phyloP scores from a whole-genome alignment of 768 basidiomycete species.

The Lactarius psammicola region DNA sequence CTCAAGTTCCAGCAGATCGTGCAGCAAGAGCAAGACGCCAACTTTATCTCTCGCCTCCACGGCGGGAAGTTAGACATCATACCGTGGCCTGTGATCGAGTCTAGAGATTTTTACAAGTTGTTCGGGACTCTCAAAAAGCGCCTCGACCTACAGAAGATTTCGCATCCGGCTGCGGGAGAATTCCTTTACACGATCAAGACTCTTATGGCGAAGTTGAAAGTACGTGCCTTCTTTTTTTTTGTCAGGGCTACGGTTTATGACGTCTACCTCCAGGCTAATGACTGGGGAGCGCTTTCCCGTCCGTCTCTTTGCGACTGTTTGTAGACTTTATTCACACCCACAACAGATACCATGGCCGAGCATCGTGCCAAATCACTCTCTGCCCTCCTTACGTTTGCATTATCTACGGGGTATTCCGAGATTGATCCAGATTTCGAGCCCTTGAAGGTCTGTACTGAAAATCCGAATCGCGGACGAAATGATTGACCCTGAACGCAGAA shows the following conservation, averaged over 20 bases:
- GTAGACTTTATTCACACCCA: not conserved
- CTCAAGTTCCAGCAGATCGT: slow-evolving; percentile 61
- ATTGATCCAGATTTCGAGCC: slow-evolving; percentile 46
- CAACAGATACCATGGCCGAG: slow-evolving; percentile 48
- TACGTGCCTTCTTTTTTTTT: slow-evolving; percentile 20
- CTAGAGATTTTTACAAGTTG: slow-evolving; percentile 54
- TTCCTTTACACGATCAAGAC: slow-evolving; percentile 60
- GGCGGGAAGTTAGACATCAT: slow-evolving; percentile 54
- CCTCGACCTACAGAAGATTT: slow-evolving; percentile 49
- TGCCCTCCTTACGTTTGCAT: slow-evolving; percentile 45
- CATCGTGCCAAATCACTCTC: slow-evolving; percentile 43
- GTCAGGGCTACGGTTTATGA: not conserved
- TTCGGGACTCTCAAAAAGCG: slow-evolving; percentile 48
- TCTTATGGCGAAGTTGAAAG: slow-evolving; percentile 67
- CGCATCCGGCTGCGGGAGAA: slow-evolving; percentile 50
- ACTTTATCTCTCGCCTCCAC: slow-evolving; percentile 62
- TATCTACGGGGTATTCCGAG: slow-evolving; percentile 49
- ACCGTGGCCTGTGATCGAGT: slow-evolving; percentile 68
- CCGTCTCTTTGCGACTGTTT: slow-evolving; percentile 30
- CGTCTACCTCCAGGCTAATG: slow-evolving; percentile 48
- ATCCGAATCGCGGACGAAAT: not conserved
- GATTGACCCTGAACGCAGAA: slow-evolving; percentile 39
- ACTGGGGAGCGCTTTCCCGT: slow-evolving; percentile 69
- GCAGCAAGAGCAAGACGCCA: slow-evolving; percentile 56
- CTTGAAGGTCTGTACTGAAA: slow-evolving; percentile 43